phyloP scores from a whole-genome alignment of 2,329 filamentous ascomycete species.

The Neodidymelliopsis sp. region DNA sequence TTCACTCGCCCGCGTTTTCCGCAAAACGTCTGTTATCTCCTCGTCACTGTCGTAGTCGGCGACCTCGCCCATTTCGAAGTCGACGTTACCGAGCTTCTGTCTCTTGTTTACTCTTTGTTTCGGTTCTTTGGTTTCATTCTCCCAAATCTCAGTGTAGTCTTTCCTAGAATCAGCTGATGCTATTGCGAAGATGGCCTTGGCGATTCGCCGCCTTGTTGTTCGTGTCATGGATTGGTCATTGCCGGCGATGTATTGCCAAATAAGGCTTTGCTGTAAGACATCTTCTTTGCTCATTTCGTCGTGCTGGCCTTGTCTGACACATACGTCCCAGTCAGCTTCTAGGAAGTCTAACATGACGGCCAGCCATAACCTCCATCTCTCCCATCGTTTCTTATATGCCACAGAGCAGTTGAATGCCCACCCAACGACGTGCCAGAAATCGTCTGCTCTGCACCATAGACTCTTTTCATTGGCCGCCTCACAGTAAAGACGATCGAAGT shows the following conservation, averaged over 20 bases:
- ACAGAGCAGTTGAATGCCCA: slow-evolving; percentile 95
- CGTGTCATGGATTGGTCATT: slow-evolving; percentile 45
- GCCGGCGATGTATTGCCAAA: slow-evolving; percentile 65
- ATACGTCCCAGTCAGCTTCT: slow-evolving; percentile 72
- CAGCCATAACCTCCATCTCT: slow-evolving; percentile 81
- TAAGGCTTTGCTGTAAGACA: slow-evolving; percentile 62
- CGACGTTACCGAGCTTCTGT: slow-evolving; percentile 64
- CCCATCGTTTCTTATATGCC: slow-evolving; percentile 76
- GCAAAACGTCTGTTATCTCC: slow-evolving; percentile 36
- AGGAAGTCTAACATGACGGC: slow-evolving; percentile 80
- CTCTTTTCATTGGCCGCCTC: slow-evolving; percentile 68
- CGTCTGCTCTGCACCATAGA: slow-evolving; percentile 77
- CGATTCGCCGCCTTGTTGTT: slow-evolving; percentile 60
- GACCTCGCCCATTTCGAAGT: slow-evolving; percentile 64
- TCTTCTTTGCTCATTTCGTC: slow-evolving; percentile 24
- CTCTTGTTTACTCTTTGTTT: slow-evolving; percentile 60
- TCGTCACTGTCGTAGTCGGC: slow-evolving; percentile 58
- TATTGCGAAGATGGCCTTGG: slow-evolving; percentile 73
- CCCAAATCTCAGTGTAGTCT: slow-evolving; percentile 72
- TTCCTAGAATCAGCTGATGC: slow-evolving; percentile 61
- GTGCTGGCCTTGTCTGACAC: slow-evolving; percentile 49
- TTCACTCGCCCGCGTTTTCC: slow-evolving; percentile 8
- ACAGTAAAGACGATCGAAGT: slow-evolving; percentile 52
- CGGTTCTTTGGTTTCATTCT: slow-evolving; percentile 65
- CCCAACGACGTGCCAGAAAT: slow-evolving; percentile 88